Evolutionary conservation across 73 alveolate species (phyloP), one percentile per base, ranked within the genome.

Genomic region (Halteria grandinella): DNA sequence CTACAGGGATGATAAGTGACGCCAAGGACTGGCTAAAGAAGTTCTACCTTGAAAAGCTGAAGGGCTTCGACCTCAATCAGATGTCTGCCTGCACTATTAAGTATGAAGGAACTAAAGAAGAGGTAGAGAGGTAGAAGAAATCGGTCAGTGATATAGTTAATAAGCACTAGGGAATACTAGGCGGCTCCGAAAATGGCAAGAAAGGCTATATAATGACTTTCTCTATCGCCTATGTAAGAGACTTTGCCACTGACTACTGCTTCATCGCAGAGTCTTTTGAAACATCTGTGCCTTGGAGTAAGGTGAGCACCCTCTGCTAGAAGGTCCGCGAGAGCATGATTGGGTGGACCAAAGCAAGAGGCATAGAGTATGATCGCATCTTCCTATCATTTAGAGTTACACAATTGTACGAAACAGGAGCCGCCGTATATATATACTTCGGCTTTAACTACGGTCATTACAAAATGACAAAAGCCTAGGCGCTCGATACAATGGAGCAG

Each of bases 221-320:
- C 71, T 83, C 79, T 66, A 94, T 94, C 51, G 95, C 98, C 17
- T 91, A 91, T 72, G 24, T 91, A 15, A 81, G 98, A 72, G 97
- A 94, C 76, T 94, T 91, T 32, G 96, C 90, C 32, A 34, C 79
- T 77, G 58, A 83, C 58, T 79, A 77, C 55, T 43, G 80, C 47
- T 75, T 79, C 74, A 66, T 88, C 12, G 95, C 92, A 21, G 98
- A 93, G 73, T 53, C 90, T 48, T 88, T 93, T 55, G 98, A 92
- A 49, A 78, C 97, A 8, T 85, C 96, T 21, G 91, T 83, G 23
- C 84, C 91, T 47, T 93, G 97, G 97, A 79, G 74, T 45, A 75
- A 87, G 34, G 93, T 93, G 52, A 69, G 80, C 31, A 57, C 79
- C 12, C 89, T 86, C 25, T 80, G 94, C 57, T 55, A 57, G 27